A percentile compares a stretch with the other conserved stretches of the same genome.
Conservation (phyloP, 805 yeast genomes). For the Lipomyces sp. region DNA sequence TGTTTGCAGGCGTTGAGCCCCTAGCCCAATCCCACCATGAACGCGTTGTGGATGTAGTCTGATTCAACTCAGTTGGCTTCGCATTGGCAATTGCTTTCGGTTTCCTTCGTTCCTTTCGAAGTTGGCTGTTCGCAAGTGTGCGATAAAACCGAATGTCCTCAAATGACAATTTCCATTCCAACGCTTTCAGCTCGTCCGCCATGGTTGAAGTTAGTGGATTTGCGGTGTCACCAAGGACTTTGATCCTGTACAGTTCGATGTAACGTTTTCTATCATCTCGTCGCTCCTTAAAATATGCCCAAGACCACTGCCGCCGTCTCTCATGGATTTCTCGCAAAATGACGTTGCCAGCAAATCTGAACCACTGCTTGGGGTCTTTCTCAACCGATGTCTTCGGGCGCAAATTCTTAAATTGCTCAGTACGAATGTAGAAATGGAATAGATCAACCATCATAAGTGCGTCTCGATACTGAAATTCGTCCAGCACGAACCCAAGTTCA, state of each 20-base stretch:
- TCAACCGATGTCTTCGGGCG: conserved; percentile 60
- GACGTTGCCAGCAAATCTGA: conserved; percentile 75
- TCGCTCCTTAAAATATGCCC: conserved; percentile 77
- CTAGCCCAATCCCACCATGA: conserved; percentile 65
- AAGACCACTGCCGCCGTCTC: conserved; percentile 78
- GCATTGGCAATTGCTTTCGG: conserved; percentile 12
- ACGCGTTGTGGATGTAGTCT: conserved; percentile 31
- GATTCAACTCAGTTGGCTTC: conserved; percentile 21
- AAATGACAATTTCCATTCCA: conserved; percentile 66
- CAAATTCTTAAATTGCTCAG: conserved; percentile 71
- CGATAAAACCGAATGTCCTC: conserved; percentile 88
- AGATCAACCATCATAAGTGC: conserved; percentile 79
- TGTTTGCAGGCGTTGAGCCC: conserved; percentile 30
- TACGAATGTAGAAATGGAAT: conserved; percentile 75
- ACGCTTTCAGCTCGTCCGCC: conserved; percentile 50
- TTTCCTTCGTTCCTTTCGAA: conserved; percentile 57
- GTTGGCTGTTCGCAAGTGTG: conserved; percentile 71
- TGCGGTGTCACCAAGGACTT: conserved; percentile 49
- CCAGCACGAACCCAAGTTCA: conserved; percentile 84
- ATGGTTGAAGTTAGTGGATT: conserved; percentile 35
- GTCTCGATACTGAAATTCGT: conserved; percentile 83
- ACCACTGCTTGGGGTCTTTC: conserved; percentile 81
- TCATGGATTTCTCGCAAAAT: conserved; percentile 82
- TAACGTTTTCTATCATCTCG: conserved; percentile 75
- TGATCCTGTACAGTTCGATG: conserved; percentile 66